Percentiles rank a stretch among this genome's conserved stretches.
Conservation (phyloP, 192 early-diverging fungal genomes). For the Linnemannia elongata region DNA sequence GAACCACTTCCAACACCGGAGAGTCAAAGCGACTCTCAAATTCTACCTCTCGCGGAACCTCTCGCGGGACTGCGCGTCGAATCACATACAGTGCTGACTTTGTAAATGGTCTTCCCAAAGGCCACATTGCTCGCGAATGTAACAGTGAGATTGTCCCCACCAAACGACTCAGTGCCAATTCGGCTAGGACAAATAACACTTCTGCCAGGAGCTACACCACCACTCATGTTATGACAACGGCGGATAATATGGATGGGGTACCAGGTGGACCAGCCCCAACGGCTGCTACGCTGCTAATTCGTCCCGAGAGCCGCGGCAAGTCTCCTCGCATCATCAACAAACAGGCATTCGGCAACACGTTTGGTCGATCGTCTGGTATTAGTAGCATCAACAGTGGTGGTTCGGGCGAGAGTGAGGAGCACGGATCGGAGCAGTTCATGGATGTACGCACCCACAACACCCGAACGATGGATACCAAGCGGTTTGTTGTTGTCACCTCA, state of each 20-base stretch:
- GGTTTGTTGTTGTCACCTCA: neutral
- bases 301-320: neutral
- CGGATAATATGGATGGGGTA: neutral
- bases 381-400: neutral
- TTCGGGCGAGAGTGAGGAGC: neutral
- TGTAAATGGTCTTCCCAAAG: neutral
- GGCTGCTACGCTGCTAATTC: neutral
- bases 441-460: neutral
- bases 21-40: constrained; percentile 14
- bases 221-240: neutral
- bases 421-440: neutral
- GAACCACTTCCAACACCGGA: neutral
- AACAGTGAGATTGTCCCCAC: constrained; percentile 16
- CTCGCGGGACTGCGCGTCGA: constrained; percentile 13
- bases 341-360: neutral
- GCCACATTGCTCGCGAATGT: neutral
- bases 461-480: neutral
- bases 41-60: neutral
- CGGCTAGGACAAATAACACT: neutral
- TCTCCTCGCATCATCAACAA: neutral
- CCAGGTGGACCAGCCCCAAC: neutral
- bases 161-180: neutral
- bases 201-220: neutral
- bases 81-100: constrained; percentile 23
- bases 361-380: neutral